A percentile compares a stretch with the other conserved stretches of the same genome.
phyloP scores from a whole-genome alignment of 805 yeast genomes.

The Ogataea corticis region DNA sequence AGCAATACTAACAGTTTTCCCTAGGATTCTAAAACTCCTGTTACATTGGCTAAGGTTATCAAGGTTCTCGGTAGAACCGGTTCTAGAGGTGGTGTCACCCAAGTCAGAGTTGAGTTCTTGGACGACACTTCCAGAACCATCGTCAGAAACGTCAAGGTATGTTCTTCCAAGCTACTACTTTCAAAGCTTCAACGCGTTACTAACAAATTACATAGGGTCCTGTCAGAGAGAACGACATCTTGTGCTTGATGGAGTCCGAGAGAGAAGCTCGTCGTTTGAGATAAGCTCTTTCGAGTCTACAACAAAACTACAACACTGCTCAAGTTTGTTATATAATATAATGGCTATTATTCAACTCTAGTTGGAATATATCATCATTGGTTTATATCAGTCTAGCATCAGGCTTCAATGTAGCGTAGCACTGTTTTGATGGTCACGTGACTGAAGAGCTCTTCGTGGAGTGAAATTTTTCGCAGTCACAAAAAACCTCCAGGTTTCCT shows the following conservation, averaged over 20 bases:
- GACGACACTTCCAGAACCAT: slow-evolving; percentile 94
- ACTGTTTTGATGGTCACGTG: slow-evolving; percentile 12
- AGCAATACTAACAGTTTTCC: slow-evolving; percentile 12
- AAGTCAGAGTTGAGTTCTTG: slow-evolving; percentile 95
- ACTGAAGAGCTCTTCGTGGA: background rate
- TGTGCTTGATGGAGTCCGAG: slow-evolving; percentile 99
- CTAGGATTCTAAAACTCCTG: slow-evolving; percentile 78
- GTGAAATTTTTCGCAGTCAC: slow-evolving; percentile 5
- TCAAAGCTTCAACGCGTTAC: slow-evolving; percentile 3
- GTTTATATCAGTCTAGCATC: slow-evolving; percentile 2
- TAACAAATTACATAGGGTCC: slow-evolving; percentile 54
- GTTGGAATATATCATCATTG: slow-evolving; percentile 14
- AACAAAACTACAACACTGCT: slow-evolving; percentile 6
- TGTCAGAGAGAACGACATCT: slow-evolving; percentile 96
- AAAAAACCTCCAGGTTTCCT: background rate
- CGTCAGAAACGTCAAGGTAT: slow-evolving; percentile 86
- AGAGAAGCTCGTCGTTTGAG: slow-evolving; percentile 98
- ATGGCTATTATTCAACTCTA: slow-evolving; percentile 16
- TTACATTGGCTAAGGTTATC: slow-evolving; percentile 98
- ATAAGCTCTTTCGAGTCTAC: slow-evolving; percentile 39
- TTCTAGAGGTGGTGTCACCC: slow-evolving; percentile 99
- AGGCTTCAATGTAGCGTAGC: slow-evolving; percentile 8
- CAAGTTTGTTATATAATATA: slow-evolving; percentile 14
- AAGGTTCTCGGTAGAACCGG: slow-evolving; percentile 99
- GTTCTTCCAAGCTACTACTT: background rate